A percentile compares a stretch with the other conserved stretches of the same genome.
phyloP scores from a whole-genome alignment of 768 basidiomycete genomes.

The Kwoniella bestiolae region DNA sequence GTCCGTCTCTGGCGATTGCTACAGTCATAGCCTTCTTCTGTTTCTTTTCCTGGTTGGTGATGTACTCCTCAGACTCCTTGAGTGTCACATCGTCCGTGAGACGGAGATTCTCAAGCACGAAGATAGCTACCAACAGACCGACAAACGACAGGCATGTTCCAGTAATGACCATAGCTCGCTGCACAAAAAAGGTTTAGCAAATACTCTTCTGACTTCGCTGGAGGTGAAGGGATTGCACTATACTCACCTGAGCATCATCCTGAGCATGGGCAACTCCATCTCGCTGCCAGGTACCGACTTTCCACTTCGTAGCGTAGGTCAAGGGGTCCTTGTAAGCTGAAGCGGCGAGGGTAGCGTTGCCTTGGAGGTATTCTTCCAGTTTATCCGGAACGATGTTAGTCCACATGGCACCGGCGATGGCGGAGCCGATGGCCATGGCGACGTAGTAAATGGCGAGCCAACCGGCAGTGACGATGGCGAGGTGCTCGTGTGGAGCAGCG shows the following conservation, averaged over 20 bases:
- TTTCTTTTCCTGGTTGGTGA: slow-evolving; percentile 16
- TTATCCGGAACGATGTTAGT: slow-evolving; percentile 51
- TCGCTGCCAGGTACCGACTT: slow-evolving; percentile 39
- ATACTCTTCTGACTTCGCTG: not conserved
- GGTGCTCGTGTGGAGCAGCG: slow-evolving; percentile 39
- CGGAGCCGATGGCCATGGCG: slow-evolving; percentile 44
- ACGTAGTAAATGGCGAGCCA: slow-evolving; percentile 52
- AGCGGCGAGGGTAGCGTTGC: slow-evolving; percentile 41
- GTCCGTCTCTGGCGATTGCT: slow-evolving; percentile 2
- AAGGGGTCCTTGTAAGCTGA: slow-evolving; percentile 50
- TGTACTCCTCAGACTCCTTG: slow-evolving; percentile 30
- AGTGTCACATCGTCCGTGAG: slow-evolving; percentile 39
- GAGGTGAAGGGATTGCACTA: not conserved
- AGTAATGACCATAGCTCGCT: slow-evolving; percentile 42
- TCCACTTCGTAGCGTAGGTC: slow-evolving; percentile 38
- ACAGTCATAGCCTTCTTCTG: slow-evolving; percentile 15
- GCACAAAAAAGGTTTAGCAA: not conserved
- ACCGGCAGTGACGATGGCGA: slow-evolving; percentile 46
- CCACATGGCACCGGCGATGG: slow-evolving; percentile 56
- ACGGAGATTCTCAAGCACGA: slow-evolving; percentile 36
- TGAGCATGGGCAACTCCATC: slow-evolving; percentile 52
- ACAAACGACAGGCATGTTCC: slow-evolving; percentile 32
- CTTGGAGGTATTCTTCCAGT: slow-evolving; percentile 41
- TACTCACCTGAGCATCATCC: slow-evolving; percentile 50
- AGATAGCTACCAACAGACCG: slow-evolving; percentile 29